Evolutionary conservation across 1,139 yeast species (phyloP).

Genomic region (Candida smagusa): DNA sequence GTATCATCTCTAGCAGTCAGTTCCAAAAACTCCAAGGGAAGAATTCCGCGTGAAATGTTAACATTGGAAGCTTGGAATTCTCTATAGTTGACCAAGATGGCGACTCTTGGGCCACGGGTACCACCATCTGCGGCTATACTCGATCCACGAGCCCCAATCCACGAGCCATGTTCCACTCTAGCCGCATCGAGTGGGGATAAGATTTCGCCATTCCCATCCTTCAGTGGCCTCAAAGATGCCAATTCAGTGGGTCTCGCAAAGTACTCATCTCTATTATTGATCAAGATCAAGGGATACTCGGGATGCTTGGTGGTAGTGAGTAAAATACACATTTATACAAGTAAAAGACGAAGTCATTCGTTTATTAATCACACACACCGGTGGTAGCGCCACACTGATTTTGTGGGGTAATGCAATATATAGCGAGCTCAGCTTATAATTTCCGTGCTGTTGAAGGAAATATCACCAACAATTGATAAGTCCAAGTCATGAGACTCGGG

Average conservation of each 20-base stretch:
- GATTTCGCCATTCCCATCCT: slow-evolving; percentile 28
- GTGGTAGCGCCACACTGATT: background rate
- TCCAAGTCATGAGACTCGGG: background rate
- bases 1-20: slow-evolving; percentile 37
- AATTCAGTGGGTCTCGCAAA: slow-evolving; percentile 66
- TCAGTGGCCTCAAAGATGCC: slow-evolving; percentile 49
- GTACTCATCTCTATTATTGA: slow-evolving; percentile 86
- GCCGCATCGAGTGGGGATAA: slow-evolving; percentile 77
- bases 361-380: no score
- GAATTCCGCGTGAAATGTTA: slow-evolving; percentile 62
- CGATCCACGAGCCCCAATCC: slow-evolving; percentile 60
- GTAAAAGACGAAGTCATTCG: no score
- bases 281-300: slow-evolving; percentile 63
- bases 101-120: slow-evolving; percentile 56
- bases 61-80: slow-evolving; percentile 33
- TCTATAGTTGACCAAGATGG: slow-evolving; percentile 74
- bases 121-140: slow-evolving; percentile 15
- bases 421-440: no score
- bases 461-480: slow-evolving; percentile 3
- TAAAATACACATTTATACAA: slow-evolving; percentile 56
- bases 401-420: background rate
- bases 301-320: slow-evolving; percentile 60
- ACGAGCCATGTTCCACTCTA: slow-evolving; percentile 77
- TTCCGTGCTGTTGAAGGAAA: slow-evolving; percentile 5
- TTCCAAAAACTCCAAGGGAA: slow-evolving; percentile 58